Base-by-base conservation (phyloP, 2,329 filamentous ascomycete genomes). In the Neurospora sp. region DNA sequence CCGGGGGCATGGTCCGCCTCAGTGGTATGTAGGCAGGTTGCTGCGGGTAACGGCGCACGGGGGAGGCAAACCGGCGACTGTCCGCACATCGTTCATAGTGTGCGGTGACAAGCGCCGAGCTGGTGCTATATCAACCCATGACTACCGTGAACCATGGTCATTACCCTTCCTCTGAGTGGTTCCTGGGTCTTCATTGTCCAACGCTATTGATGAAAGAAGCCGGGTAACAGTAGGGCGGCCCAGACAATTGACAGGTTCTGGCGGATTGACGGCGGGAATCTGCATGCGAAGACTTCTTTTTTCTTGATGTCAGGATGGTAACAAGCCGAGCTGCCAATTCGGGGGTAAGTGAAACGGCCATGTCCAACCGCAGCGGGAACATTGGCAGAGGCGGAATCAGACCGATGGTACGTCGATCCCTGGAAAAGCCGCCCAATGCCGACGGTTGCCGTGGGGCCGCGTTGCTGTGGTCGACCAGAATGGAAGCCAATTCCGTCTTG, bases 371-470 rank as follows among this genome's bases (percentile, higher is more conserved):
- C 28, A 62, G 52, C 23, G 52, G 52, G 12, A 62, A 8, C 52
- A 17, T 62, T 62, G 69, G 73, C 70, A 68, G 72, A 70, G 65
- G 75, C 76, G 76, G 76, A 76, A 76, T 71, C 52, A 66, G 68
- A 71, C 75, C 74, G 74, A 62, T 36, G 52, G 70, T 39, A 67
- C 39, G 66, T 70, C 68, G 71, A 70, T 69, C 71, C 69, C 74
- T 66, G 68, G 28, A 68, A 72, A 75, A 77, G 75, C 77, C 77
- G 77, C 70, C 36, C 70, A 71, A 75, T 77, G 76, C 78, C 78
- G 78, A 75, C 69, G 67, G 33, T 77, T 71, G 74, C 78, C 78
- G 78, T 70, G 52, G 52, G 66, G 67, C 71, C 71, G 72, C 73
- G 69, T 38, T 62, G 28, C 28, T 62, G 52, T 62, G 52, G 69